A percentile compares a stretch with the other conserved stretches of the same genome.
These are phyloP conservation scores for Auriscalpium orientale DNA, from an alignment of 768 basidiomycete genomes.

Conservation along the genomic window DNA sequence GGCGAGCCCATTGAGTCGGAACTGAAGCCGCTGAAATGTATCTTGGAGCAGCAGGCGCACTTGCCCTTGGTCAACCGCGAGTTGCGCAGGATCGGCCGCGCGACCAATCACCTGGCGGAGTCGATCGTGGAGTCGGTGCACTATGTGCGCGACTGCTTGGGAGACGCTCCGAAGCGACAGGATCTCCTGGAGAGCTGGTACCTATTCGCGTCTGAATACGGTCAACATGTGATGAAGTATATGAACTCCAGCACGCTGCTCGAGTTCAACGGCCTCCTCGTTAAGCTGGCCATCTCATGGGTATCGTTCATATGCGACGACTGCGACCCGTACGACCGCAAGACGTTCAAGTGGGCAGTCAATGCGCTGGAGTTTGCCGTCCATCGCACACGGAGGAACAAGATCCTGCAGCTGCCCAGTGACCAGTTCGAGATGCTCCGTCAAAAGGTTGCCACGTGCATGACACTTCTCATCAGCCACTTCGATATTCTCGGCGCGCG, in stretches of 20 bases:
- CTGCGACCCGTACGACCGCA: slow-evolving; percentile 91
- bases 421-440: slow-evolving; percentile 87
- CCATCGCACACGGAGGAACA: slow-evolving; percentile 78
- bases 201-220: slow-evolving; percentile 92
- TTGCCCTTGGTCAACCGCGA: slow-evolving; percentile 85
- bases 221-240: slow-evolving; percentile 79
- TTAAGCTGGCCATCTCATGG: slow-evolving; percentile 93
- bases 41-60: slow-evolving; percentile 83
- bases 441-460: slow-evolving; percentile 89
- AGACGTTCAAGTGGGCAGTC: slow-evolving; percentile 97
- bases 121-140: slow-evolving; percentile 90
- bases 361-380: slow-evolving; percentile 91
- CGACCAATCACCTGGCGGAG: slow-evolving; percentile 84
- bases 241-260: slow-evolving; percentile 67
- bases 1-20: slow-evolving; percentile 40
- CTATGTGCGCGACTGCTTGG: slow-evolving; percentile 66
- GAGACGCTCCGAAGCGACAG: slow-evolving; percentile 56
- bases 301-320: slow-evolving; percentile 98
- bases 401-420: slow-evolving; percentile 81
- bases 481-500: slow-evolving; percentile 97
- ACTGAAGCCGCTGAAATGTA: slow-evolving; percentile 32
- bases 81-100: slow-evolving; percentile 79
- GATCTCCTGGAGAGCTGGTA: slow-evolving; percentile 94
- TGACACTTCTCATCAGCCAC: slow-evolving; percentile 94
- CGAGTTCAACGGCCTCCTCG: slow-evolving; percentile 77